These are phyloP conservation scores for Eucalyptus melliodora DNA, from an alignment of 345 rosid species.

Conservation along the genomic window DNA sequence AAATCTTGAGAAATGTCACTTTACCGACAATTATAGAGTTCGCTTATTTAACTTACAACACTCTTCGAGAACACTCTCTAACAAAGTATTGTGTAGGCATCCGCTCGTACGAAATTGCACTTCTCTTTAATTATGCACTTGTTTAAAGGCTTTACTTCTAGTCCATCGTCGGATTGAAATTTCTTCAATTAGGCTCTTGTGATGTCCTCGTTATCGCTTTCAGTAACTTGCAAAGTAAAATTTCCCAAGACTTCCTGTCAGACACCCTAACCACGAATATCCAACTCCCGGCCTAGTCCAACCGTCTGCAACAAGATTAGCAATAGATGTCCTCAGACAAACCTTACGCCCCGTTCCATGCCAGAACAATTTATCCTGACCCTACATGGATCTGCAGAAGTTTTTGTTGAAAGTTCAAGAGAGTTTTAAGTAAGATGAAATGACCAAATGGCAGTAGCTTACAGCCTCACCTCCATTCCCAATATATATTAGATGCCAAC, in stretches of 20 bases:
- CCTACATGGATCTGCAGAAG: not conserved
- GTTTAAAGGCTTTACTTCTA: not conserved
- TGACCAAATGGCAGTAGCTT: not conserved
- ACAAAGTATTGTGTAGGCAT: not conserved
- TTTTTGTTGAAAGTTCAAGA: not conserved
- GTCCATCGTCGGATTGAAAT: not conserved
- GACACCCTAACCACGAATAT: not conserved
- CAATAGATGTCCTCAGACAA: not conserved
- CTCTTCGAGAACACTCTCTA: not conserved
- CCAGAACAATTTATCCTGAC: not conserved
- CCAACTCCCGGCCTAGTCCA: not conserved
- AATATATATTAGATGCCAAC: not conserved
- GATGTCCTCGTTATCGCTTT: not conserved
- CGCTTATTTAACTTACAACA: not conserved
- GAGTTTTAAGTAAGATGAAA: not conserved
- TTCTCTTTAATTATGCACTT: not conserved
- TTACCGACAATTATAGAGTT: not conserved
- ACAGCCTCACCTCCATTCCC: not conserved
- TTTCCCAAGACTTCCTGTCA: not conserved
- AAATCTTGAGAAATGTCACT: not conserved
- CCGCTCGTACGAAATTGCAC: not conserved
- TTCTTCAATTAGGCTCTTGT: not conserved
- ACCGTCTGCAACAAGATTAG: not conserved
- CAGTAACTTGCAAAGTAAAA: not conserved
- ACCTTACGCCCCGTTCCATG: not conserved